phyloP scores from a whole-genome alignment of 2,329 filamentous ascomycete genomes.

The Fusarium sp. region DNA sequence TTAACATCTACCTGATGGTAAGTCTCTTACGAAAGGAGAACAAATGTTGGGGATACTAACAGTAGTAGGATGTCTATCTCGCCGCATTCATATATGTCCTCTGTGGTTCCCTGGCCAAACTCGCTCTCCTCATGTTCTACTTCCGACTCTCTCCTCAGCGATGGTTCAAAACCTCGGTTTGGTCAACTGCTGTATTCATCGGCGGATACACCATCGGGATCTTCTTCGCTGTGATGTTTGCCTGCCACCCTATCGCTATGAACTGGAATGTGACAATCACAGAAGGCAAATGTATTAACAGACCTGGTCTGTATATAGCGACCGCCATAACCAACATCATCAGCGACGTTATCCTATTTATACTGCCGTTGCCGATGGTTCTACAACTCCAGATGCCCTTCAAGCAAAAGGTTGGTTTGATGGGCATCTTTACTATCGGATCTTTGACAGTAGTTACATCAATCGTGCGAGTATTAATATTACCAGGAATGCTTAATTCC shows the following conservation, averaged over 20 bases:
- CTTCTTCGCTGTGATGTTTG: conserved; percentile 47
- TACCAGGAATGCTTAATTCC: conserved; percentile 39
- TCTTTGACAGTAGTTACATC: conserved; percentile 48
- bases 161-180: conserved; percentile 45
- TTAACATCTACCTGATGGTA: conserved; percentile 40
- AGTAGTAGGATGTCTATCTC: conserved; percentile 39
- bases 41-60: background rate
- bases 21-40: background rate
- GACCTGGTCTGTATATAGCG: conserved; percentile 57
- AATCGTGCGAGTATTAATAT: conserved; percentile 40
- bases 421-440: conserved; percentile 55
- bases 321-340: conserved; percentile 57
- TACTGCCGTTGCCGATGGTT: conserved; percentile 56
- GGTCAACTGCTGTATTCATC: conserved; percentile 42
- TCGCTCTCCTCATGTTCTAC: conserved; percentile 51
- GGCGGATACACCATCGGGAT: conserved; percentile 45
- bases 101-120: conserved; percentile 47
- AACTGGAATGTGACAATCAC: conserved; percentile 43
- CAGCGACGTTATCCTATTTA: conserved; percentile 57
- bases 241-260: conserved; percentile 46
- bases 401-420: conserved; percentile 56
- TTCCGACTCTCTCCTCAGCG: conserved; percentile 47
- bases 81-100: conserved; percentile 45
- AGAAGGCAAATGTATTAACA: conserved; percentile 53
- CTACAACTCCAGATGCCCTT: conserved; percentile 54